These are phyloP conservation scores for Esteya vermicola DNA, from an alignment of 2,329 filamentous ascomycete species.

Conservation along the genomic window DNA sequence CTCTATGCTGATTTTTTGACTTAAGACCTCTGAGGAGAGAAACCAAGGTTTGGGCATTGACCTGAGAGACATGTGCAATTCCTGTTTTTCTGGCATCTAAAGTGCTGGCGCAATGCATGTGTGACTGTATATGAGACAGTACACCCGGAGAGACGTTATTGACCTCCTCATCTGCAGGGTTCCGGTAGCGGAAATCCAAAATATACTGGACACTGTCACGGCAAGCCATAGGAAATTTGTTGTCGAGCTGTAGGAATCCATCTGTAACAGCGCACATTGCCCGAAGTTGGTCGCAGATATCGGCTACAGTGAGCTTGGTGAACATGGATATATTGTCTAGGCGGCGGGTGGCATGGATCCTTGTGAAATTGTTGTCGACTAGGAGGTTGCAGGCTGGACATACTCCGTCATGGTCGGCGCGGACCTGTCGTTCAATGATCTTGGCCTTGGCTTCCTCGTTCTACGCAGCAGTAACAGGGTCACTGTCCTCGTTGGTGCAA, in stretches of 20 bases:
- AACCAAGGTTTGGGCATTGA: too few species aligned
- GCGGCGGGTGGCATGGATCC: too few species aligned
- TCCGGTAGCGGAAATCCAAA: slow-evolving; percentile 2
- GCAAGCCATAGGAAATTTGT: neutral
- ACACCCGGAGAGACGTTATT: neutral
- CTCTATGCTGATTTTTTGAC: neutral
- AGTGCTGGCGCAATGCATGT: too few species aligned
- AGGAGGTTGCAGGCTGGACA: neutral
- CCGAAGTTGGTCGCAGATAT: neutral
- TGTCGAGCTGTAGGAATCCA: neutral
- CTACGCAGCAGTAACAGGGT: neutral
- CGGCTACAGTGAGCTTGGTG: neutral
- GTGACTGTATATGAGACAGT: too few species aligned
- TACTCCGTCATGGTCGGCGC: neutral
- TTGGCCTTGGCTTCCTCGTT: neutral
- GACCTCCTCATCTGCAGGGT: neutral
- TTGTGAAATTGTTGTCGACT: neutral
- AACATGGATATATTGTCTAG: too few species aligned
- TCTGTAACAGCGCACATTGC: neutral
- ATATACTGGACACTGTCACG: neutral
- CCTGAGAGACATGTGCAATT: too few species aligned
- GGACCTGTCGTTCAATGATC: neutral
- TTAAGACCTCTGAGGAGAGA: too few species aligned
- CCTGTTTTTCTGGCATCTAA: too few species aligned
- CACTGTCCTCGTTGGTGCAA: too few species aligned